Conservation (phyloP, 148 eudicot species). For the Rhododendron williamsianum region DNA sequence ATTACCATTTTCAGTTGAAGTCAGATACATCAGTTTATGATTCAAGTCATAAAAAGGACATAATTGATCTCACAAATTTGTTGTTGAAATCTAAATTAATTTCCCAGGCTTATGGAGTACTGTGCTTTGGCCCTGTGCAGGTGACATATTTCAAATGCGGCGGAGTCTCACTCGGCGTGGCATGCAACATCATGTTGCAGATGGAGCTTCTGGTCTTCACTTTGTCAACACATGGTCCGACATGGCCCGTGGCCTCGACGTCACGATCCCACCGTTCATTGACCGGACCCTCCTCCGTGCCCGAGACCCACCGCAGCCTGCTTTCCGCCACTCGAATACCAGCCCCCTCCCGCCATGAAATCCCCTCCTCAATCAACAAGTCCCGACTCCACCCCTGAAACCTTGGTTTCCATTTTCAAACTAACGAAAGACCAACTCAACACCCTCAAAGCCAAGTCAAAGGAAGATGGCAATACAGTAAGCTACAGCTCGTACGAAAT, state of each 20-base stretch:
- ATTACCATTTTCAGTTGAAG: not conserved
- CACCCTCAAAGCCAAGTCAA: conserved; percentile 38
- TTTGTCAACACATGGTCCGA: conserved; percentile 54
- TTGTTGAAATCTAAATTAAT: not conserved
- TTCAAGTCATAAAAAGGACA: not conserved
- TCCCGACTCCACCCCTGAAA: conserved; percentile 14
- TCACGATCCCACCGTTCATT: conserved; percentile 45
- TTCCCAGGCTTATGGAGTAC: not conserved
- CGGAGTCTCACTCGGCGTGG: conserved; percentile 49
- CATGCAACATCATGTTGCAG: conserved; percentile 42
- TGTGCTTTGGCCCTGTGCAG: conserved; percentile 15
- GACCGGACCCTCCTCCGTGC: conserved; percentile 48
- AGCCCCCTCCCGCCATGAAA: conserved; percentile 41
- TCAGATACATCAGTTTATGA: not conserved
- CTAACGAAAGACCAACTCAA: conserved; percentile 36
- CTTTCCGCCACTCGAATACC: conserved; percentile 46
- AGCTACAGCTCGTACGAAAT: conserved; percentile 44
- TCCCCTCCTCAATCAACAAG: conserved; percentile 3
- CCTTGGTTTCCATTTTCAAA: conserved; percentile 36
- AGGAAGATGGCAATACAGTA: conserved; percentile 37
- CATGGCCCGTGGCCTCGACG: conserved; percentile 45
- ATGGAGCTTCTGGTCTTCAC: conserved; percentile 44
- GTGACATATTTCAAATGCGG: conserved; percentile 52
- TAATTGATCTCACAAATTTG: not conserved
- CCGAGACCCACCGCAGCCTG: conserved; percentile 39